Conservation (phyloP, 345 rosid genomes). For the Eucalyptus sp. region DNA sequence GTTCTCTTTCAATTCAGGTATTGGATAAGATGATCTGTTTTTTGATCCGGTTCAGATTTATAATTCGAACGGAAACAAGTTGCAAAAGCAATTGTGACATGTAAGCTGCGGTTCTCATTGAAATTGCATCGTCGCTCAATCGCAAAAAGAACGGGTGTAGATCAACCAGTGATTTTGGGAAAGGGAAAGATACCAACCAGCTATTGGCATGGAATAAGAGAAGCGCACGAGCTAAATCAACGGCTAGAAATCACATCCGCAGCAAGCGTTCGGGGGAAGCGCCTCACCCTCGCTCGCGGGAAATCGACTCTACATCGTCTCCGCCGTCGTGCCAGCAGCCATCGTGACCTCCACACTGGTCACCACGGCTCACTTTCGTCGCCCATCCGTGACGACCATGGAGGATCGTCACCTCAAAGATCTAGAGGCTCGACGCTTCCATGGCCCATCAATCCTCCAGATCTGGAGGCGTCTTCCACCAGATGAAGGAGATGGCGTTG, state of each 20-base stretch:
- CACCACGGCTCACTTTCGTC: too few relatives aligned
- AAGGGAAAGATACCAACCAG: too few relatives aligned
- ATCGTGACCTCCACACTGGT: too few relatives aligned
- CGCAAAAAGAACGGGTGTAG: too few relatives aligned
- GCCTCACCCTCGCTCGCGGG: background rate
- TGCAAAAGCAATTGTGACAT: too few relatives aligned
- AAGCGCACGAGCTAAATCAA: too few relatives aligned
- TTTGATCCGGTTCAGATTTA: too few relatives aligned
- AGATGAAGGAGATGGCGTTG: background rate
- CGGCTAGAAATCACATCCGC: background rate
- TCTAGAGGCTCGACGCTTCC: background rate
- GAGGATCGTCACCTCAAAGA: background rate
- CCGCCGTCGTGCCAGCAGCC: background rate
- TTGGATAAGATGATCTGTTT: background rate
- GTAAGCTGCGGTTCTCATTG: too few relatives aligned
- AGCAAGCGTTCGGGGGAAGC: background rate
- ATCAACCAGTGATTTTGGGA: too few relatives aligned
- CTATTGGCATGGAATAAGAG: too few relatives aligned
- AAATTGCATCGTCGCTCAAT: too few relatives aligned
- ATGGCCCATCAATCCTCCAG: background rate
- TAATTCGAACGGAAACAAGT: too few relatives aligned
- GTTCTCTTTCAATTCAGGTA: background rate
- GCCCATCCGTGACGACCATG: background rate
- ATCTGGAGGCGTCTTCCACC: background rate
- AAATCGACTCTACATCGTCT: background rate